Conservation (phyloP, 306 rosid species). For the Quercus variabilis region DNA sequence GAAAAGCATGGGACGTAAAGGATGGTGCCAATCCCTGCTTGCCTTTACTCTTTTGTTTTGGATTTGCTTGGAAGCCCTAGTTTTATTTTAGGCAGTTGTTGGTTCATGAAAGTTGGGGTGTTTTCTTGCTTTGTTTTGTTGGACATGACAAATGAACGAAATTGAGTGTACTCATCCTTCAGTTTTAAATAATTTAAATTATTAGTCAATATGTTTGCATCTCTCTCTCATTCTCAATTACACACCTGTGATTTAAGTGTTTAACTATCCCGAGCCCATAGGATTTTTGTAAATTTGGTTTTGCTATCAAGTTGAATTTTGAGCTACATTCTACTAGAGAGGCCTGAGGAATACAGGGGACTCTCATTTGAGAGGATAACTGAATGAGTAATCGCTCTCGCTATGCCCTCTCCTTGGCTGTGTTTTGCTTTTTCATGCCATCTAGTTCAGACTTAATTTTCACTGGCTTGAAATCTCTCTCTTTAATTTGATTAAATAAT, state of each 20-base stretch:
- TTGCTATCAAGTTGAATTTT: neutral
- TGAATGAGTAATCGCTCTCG: no score
- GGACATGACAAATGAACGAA: neutral
- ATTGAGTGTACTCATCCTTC: slow-evolving; percentile 1
- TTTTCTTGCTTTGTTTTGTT: slow-evolving; percentile 17
- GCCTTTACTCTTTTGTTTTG: neutral
- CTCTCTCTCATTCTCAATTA: neutral
- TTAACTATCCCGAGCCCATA: neutral
- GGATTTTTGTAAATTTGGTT: neutral
- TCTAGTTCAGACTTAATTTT: no score
- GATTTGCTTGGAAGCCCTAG: slow-evolving; percentile 11
- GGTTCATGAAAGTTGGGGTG: no score
- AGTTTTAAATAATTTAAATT: slow-evolving; percentile 15
- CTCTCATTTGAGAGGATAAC: no score
- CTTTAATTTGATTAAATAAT: no score
- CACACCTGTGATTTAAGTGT: neutral
- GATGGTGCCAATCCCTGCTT: slow-evolving; percentile 19
- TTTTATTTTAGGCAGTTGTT: neutral
- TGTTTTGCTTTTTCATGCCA: no score
- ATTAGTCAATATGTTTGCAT: neutral
- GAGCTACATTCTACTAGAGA: no score
- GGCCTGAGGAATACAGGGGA: no score
- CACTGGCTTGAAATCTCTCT: no score
- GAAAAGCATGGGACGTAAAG: neutral
- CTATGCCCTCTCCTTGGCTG: no score